phyloP scores from a whole-genome alignment of 2,329 filamentous ascomycete species.

The Colletotrichum agaves region DNA sequence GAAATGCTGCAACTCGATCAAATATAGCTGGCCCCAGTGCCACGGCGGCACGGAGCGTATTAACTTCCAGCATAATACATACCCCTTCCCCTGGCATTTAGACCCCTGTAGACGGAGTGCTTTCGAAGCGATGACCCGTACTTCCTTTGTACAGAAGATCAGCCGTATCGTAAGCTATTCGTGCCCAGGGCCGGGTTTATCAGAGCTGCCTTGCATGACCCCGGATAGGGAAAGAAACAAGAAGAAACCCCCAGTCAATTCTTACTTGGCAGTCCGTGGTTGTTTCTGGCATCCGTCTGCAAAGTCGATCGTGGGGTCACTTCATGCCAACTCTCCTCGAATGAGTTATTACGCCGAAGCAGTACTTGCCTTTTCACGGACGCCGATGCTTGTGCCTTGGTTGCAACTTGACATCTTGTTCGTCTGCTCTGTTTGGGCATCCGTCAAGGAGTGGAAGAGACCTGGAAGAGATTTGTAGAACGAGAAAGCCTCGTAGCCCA shows the following conservation, averaged over 20 bases:
- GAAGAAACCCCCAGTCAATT: no score
- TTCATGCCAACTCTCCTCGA: slow-evolving; percentile 1
- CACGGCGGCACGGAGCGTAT: background rate
- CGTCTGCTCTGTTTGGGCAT: no score
- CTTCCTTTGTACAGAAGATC: background rate
- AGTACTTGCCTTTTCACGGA: background rate
- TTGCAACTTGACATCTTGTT: background rate
- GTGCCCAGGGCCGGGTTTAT: no score
- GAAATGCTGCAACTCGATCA: background rate
- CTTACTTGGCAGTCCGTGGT: no score
- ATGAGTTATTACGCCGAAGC: background rate
- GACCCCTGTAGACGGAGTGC: background rate
- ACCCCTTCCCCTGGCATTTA: background rate
- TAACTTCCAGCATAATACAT: background rate
- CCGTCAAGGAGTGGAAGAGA: no score
- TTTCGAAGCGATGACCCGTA: background rate
- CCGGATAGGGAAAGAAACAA: no score
- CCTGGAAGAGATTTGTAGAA: no score
- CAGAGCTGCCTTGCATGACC: no score
- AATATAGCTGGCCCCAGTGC: background rate
- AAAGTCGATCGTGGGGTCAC: background rate
- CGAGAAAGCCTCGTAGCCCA: background rate
- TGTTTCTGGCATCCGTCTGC: background rate
- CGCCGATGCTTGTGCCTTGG: background rate
- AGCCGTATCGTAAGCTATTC: background rate